phyloP scores from a whole-genome alignment of 2,329 filamentous ascomycete species.

The Pseudogymnoascus sp. region DNA sequence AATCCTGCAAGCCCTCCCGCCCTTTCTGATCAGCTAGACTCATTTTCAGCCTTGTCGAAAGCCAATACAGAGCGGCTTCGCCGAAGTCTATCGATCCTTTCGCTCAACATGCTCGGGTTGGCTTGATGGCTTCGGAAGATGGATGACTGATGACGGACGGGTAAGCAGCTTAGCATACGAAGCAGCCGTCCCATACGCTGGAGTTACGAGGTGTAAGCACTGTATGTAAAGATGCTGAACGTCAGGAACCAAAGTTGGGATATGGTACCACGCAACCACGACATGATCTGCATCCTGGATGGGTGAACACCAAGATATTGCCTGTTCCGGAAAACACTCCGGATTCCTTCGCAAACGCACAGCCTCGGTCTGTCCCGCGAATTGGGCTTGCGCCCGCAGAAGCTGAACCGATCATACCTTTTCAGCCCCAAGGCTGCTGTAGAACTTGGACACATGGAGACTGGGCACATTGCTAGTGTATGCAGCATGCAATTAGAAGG shows the following conservation, averaged over 20 bases:
- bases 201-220: background rate
- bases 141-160: background rate
- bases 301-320: background rate
- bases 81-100: constrained; percentile 4
- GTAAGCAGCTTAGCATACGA: constrained; percentile 6
- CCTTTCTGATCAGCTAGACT: background rate
- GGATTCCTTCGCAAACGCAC: background rate
- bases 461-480: background rate
- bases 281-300: background rate
- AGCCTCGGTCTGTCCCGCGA: background rate
- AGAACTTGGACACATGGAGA: background rate
- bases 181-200: background rate
- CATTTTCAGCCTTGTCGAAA: background rate
- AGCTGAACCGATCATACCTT: background rate
- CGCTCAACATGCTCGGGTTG: background rate
- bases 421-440: background rate
- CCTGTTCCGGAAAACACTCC: background rate
- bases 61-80: background rate
- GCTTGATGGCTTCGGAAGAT: background rate
- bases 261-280: background rate
- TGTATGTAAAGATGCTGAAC: no score
- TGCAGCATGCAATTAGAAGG: background rate
- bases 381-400: background rate
- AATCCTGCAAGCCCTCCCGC: background rate
- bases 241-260: background rate